phyloP scores from a whole-genome alignment of 768 basidiomycete genomes.

The Thelephora ganbajun region DNA sequence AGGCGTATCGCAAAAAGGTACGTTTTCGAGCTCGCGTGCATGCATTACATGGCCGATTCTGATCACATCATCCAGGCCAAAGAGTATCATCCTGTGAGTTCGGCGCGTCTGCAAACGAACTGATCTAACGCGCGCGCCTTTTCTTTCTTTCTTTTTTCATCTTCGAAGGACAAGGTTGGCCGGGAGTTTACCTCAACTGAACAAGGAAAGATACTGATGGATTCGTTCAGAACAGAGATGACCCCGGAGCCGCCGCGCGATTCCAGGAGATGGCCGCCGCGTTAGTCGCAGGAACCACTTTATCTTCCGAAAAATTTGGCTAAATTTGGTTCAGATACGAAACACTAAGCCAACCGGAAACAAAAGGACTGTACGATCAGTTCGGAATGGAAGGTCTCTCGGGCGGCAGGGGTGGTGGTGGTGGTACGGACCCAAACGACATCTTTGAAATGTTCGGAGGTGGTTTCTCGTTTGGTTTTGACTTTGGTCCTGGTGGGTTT shows the following conservation, averaged over 20 bases:
- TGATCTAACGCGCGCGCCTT: too few species aligned
- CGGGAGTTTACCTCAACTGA: too few species aligned
- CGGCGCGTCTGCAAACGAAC: too few species aligned
- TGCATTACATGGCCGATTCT: too few species aligned
- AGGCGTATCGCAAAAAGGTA: conserved; percentile 89
- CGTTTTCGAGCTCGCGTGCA: conserved; percentile 12
- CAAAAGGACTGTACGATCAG: conserved; percentile 58
- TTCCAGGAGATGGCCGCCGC: conserved; percentile 88
- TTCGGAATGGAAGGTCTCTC: conserved; percentile 59
- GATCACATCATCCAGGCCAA: conserved; percentile 43
- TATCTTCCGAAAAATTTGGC: not conserved
- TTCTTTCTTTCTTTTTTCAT: too few species aligned
- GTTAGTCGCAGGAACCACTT: conserved; percentile 27
- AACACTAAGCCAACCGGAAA: conserved; percentile 56
- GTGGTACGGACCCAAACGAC: conserved; percentile 46
- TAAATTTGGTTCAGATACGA: conserved; percentile 46
- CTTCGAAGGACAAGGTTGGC: conserved; percentile 70
- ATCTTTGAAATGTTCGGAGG: conserved; percentile 65
- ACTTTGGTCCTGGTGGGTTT: conserved; percentile 20
- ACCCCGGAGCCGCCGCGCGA: conserved; percentile 67
- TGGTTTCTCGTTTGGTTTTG: conserved; percentile 54
- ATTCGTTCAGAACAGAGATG: conserved; percentile 64
- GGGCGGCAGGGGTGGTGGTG: conserved; percentile 28
- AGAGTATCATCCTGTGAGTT: conserved; percentile 72
- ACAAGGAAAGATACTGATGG: too few species aligned